Evolutionary conservation across 345 rosid species (phyloP).

Genomic region (Bretschneidera sinensis): DNA sequence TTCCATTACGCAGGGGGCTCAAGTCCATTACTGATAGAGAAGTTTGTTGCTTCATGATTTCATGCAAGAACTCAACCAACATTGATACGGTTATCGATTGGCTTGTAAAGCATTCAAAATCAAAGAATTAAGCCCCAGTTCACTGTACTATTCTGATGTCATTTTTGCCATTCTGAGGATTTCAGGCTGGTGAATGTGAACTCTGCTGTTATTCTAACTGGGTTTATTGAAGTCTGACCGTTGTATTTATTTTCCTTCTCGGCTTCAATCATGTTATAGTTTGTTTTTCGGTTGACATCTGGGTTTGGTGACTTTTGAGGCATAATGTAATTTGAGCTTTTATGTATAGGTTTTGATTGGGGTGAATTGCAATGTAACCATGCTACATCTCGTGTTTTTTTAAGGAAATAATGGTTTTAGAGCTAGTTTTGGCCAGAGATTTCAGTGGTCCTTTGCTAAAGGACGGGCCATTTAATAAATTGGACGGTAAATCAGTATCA

Average conservation of each 20-base stretch:
- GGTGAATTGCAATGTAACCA: conserved; percentile 10
- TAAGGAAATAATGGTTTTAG: conserved; percentile 16
- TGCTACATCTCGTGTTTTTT: conserved; percentile 14
- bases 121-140: conserved; percentile 38
- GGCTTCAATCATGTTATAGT: not conserved
- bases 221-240: conserved; percentile 15
- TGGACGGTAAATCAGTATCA: too few species aligned
- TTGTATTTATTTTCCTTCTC: conserved; percentile 9
- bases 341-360: conserved; percentile 23
- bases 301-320: conserved; percentile 9
- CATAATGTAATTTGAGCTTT: conserved; percentile 18
- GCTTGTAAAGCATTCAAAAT: conserved; percentile 72
- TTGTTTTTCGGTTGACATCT: conserved; percentile 9
- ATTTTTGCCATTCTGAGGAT: not conserved
- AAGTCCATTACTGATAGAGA: conserved; percentile 50
- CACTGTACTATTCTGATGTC: conserved; percentile 8
- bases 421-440: too few species aligned
- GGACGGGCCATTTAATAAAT: too few species aligned
- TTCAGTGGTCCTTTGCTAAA: too few species aligned
- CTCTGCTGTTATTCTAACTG: conserved; percentile 15
- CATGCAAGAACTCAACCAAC: conserved; percentile 74
- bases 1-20: conserved; percentile 44
- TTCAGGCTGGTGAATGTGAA: conserved; percentile 13
- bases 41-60: conserved; percentile 69
- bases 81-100: conserved; percentile 65